Percentiles rank a stretch among this genome's conserved stretches.
Conservation (phyloP, 805 yeast species). For the Spathaspora passalidarum region DNA sequence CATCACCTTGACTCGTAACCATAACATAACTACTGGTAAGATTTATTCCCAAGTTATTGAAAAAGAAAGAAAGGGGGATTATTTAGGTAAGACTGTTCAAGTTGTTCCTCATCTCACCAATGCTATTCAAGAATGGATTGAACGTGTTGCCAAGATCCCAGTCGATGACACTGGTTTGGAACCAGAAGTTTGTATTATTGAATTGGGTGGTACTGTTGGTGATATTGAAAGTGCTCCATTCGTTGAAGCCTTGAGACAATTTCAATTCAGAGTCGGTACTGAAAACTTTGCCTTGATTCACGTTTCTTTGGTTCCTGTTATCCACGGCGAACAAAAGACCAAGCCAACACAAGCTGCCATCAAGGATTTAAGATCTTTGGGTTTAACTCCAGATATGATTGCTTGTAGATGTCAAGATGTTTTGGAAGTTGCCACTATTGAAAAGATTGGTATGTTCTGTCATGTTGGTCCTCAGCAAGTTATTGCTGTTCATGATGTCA, state of each 20-base stretch:
- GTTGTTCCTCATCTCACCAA: slow-evolving; percentile 97
- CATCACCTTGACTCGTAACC: slow-evolving; percentile 88
- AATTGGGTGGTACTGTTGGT: slow-evolving; percentile 99
- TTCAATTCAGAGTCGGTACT: slow-evolving; percentile 93
- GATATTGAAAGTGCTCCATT: slow-evolving; percentile 99
- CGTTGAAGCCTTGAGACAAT: slow-evolving; percentile 97
- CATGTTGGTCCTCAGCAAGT: slow-evolving; percentile 99
- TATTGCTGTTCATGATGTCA: slow-evolving; percentile 93
- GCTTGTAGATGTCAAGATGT: slow-evolving; percentile 94
- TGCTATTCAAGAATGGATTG: slow-evolving; percentile 98
- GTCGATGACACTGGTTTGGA: slow-evolving; percentile 84
- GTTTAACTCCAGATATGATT: slow-evolving; percentile 93
- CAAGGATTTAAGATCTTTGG: slow-evolving; percentile 91
- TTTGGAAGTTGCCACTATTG: slow-evolving; percentile 81
- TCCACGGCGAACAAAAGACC: slow-evolving; percentile 98
- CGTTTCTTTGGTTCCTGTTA: slow-evolving; percentile 95
- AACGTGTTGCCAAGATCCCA: slow-evolving; percentile 84
- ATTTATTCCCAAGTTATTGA: slow-evolving; percentile 92
- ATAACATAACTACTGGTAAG: slow-evolving; percentile 98
- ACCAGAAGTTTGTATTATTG: slow-evolving; percentile 96
- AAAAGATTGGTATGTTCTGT: slow-evolving; percentile 97
- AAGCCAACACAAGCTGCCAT: slow-evolving; percentile 99
- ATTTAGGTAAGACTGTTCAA: slow-evolving; percentile 98
- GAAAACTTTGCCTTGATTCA: slow-evolving; percentile 95
- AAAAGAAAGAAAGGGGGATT: slow-evolving; percentile 94